These are phyloP conservation scores for Forsythia viridissima DNA, from an alignment of 257 asterid species.

Conservation along the genomic window DNA sequence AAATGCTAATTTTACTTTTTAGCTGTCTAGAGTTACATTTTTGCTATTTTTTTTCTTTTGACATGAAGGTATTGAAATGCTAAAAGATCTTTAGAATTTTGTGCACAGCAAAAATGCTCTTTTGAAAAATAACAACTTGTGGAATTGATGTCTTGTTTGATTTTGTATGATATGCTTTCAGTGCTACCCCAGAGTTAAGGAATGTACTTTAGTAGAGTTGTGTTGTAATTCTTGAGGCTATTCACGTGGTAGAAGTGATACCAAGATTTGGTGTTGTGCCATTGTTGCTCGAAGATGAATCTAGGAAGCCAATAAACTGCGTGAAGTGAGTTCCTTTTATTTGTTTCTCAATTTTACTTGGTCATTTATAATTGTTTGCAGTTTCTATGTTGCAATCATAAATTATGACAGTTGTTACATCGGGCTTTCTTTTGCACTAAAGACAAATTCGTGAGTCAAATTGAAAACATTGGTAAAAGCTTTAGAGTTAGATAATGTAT, in stretches of 20 bases:
- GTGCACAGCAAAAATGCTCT: constrained; percentile 1
- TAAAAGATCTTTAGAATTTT: not conserved
- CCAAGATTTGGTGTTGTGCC: constrained; percentile 92
- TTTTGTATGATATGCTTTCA: constrained; percentile 39
- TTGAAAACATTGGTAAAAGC: not conserved
- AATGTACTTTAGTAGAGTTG: constrained; percentile 72
- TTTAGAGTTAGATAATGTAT: not conserved
- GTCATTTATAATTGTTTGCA: not conserved
- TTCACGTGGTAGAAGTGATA: constrained; percentile 84
- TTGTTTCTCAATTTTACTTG: not conserved
- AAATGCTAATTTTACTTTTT: not conserved
- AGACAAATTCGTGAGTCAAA: not conserved
- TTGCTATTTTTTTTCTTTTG: not conserved
- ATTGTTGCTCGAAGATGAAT: constrained; percentile 85
- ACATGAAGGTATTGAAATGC: not conserved
- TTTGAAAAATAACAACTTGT: constrained; percentile 2
- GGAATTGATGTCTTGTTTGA: constrained; percentile 12
- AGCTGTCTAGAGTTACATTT: not conserved
- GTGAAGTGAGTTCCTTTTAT: constrained; percentile 62
- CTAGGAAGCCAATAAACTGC: constrained; percentile 86
- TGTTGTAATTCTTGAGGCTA: constrained; percentile 89
- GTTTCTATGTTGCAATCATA: not conserved
- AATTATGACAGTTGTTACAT: too few species aligned
- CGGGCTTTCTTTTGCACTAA: not conserved
- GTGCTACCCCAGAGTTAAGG: constrained; percentile 94